A percentile compares a stretch with the other conserved stretches of the same genome.
Conservation (phyloP, 768 basidiomycete species). For the Lactarius vividus region DNA sequence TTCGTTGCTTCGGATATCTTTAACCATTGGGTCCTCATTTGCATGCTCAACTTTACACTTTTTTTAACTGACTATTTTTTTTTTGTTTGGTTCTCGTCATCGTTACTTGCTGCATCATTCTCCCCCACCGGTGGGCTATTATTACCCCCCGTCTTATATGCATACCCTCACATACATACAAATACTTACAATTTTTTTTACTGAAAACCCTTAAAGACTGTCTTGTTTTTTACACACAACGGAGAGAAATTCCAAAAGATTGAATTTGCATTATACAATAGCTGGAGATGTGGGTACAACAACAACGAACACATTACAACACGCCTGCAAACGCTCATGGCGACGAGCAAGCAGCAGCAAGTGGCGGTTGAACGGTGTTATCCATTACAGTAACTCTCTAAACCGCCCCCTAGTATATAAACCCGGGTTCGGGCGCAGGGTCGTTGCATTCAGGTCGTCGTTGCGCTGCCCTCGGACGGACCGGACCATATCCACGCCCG, state of each 20-base stretch:
- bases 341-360: too few relatives aligned
- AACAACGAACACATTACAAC: neutral
- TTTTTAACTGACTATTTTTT: neutral
- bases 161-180: constrained; percentile 20
- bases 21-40: neutral
- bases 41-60: neutral
- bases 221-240: too few relatives aligned
- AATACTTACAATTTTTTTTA: neutral
- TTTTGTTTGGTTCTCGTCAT: neutral
- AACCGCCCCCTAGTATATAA: neutral
- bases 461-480: neutral
- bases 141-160: neutral
- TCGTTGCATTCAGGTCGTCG: too few relatives aligned
- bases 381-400: neutral
- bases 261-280: constrained; percentile 20
- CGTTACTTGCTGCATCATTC: neutral
- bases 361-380: neutral
- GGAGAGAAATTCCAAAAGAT: neutral
- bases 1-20: neutral
- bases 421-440: neutral
- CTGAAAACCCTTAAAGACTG: too few relatives aligned
- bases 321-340: neutral
- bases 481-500: constrained; percentile 74
- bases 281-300: constrained; percentile 6
- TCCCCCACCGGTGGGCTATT: neutral